These are phyloP conservation scores for Phaeosphaeriaceae sp. DNA, from an alignment of 2,329 filamentous ascomycete species.

Conservation along the genomic window DNA sequence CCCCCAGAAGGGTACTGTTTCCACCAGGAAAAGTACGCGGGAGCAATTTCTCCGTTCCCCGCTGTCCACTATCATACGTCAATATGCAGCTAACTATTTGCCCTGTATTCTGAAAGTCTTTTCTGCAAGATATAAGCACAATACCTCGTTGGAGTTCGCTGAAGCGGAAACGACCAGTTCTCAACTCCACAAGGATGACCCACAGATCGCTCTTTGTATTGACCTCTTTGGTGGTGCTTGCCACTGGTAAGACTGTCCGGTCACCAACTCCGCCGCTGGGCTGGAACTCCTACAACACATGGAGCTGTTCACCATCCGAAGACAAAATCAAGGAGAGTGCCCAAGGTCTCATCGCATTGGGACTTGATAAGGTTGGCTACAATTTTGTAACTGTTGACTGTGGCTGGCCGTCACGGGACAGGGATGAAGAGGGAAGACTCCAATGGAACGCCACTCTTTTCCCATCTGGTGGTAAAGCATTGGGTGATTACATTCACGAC, in stretches of 20 bases:
- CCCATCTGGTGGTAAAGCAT: conserved; percentile 58
- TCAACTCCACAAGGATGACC: conserved; percentile 2
- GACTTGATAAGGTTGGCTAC: conserved; percentile 63
- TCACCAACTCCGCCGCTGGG: conserved; percentile 46
- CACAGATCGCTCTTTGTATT: conserved; percentile 3
- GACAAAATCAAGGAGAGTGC: conserved; percentile 61
- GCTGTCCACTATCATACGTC: background rate
- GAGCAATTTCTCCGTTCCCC: background rate
- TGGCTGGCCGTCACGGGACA: conserved; percentile 60
- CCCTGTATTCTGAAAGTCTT: background rate
- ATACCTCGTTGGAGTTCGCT: background rate
- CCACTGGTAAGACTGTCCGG: conserved; percentile 24
- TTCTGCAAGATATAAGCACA: background rate
- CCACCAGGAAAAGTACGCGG: background rate
- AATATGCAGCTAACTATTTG: no score
- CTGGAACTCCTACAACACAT: conserved; percentile 69
- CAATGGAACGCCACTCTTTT: conserved; percentile 61
- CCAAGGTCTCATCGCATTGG: conserved; percentile 61
- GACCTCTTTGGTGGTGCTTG: conserved; percentile 13
- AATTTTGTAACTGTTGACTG: conserved; percentile 66
- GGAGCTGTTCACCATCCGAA: conserved; percentile 60
- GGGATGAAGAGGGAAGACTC: conserved; percentile 54
- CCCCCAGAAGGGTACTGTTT: background rate
- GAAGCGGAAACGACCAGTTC: background rate
- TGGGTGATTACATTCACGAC: conserved; percentile 60